Evolutionary conservation across 2,329 filamentous ascomycete species (phyloP), one percentile per base, ranked within the genome.

Genomic region (Arachnomyces sp.): DNA sequence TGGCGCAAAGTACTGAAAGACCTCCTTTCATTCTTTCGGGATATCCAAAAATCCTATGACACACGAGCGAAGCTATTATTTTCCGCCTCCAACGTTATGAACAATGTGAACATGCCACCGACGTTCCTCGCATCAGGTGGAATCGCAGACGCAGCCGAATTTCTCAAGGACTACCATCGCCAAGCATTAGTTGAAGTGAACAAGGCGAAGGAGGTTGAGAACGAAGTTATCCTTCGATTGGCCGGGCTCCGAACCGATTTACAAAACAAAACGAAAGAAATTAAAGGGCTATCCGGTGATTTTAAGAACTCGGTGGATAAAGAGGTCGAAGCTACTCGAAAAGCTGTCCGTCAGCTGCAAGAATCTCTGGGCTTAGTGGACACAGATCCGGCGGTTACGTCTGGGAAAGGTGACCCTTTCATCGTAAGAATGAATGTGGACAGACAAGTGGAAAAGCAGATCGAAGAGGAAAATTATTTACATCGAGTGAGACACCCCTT

Each of bases 251-350:
- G 92, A 43, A 89, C 81, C 55, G 92, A 98, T 61, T 71, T 98
- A 13, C 83, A 84, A 46, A 87, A 93, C 60, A 98, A 98, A 69
- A 94, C 94, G 63, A 98, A 96, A 64, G 92, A 98, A 65, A 98
- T 98, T 68, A 94, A 94, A 67, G 82, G 80, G 50, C 70, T 98
- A 12, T 84, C 87, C 4, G 84, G 88, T 12, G 92, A 98, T 61
- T 98, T 98, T 67, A 94, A 94, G 66, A 98, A 94, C 59, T 84
- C 82, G 0, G 88, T 98, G 7, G 87, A 94, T 17, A 94, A 90
- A 66, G 92, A 96, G 63, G 90, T 94, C 70, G 89, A 95, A 14
- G 70, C 63, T 13, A 95, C 92, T 0, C 76, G 81, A 45, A 86
- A 79, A 58, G 82, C 82, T 12, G 85, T 96, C 17, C 80, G 81